Evolutionary conservation across 805 yeast species (phyloP).

Genomic region (Ogataea henricii): DNA sequence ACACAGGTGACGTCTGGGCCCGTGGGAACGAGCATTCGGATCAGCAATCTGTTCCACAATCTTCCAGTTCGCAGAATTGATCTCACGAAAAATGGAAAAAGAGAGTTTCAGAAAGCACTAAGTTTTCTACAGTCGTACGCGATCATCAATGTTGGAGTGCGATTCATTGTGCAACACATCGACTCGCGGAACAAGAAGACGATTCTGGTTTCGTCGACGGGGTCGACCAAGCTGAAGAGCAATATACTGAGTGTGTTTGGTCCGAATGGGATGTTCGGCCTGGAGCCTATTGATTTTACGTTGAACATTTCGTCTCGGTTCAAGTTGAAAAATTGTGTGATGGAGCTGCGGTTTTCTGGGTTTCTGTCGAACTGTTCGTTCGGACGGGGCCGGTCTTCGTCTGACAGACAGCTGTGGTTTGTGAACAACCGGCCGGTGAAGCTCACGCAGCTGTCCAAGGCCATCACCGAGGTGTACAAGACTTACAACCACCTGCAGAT

Average conservation of each 20-base stretch:
- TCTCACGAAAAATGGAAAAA: constrained; percentile 62
- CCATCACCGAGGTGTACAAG: constrained; percentile 73
- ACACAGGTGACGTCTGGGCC: constrained; percentile 49
- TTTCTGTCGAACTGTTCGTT: constrained; percentile 73
- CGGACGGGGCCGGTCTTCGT: constrained; percentile 71
- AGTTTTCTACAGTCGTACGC: constrained; percentile 66
- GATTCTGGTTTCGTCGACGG: constrained; percentile 60
- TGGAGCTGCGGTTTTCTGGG: constrained; percentile 51
- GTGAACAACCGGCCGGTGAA: constrained; percentile 77
- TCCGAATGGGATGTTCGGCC: constrained; percentile 57
- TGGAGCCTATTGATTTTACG: constrained; percentile 49
- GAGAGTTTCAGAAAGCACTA: constrained; percentile 74
- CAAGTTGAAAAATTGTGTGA: constrained; percentile 32
- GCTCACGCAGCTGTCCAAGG: constrained; percentile 54
- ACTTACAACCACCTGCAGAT: constrained; percentile 69
- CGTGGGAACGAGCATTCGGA: constrained; percentile 67
- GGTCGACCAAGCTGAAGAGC: constrained; percentile 47
- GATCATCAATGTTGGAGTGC: constrained; percentile 56
- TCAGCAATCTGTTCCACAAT: constrained; percentile 61
- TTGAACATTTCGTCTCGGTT: constrained; percentile 38
- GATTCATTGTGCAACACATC: constrained; percentile 61
- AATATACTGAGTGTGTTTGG: constrained; percentile 76
- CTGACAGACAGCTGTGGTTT: constrained; percentile 75
- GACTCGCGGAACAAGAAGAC: constrained; percentile 50
- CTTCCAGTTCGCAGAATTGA: constrained; percentile 85